A percentile compares a stretch with the other conserved stretches of the same genome.
Conservation (phyloP, 169 alveolate genomes). For the Cryptosporidium parvum region DNA sequence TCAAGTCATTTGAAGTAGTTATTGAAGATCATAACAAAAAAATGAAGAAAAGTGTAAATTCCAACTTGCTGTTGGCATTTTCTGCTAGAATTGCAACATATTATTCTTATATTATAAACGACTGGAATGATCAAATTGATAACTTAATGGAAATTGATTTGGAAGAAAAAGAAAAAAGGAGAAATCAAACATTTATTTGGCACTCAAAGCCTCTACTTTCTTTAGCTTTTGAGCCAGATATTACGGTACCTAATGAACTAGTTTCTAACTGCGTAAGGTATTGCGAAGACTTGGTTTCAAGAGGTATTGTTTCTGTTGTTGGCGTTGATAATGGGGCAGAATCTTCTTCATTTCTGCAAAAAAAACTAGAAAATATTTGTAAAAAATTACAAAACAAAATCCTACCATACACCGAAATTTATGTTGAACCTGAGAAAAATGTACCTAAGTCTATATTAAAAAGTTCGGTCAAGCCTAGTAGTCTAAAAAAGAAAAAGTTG, state of each 20-base stretch:
- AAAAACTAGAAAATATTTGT: conserved; percentile 44
- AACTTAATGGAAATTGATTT: conserved; percentile 53
- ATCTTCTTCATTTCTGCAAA: not conserved
- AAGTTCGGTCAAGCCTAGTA: conserved; percentile 7
- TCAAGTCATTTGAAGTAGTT: conserved; percentile 48
- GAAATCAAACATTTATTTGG: conserved; percentile 60
- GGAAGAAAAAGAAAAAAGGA: conserved; percentile 35
- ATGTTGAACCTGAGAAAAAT: conserved; percentile 8
- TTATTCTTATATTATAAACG: conserved; percentile 30
- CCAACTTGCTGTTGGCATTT: conserved; percentile 53
- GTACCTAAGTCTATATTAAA: conserved; percentile 38
- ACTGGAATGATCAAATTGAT: conserved; percentile 59
- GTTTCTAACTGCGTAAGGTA: conserved; percentile 57
- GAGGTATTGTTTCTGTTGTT: conserved; percentile 16
- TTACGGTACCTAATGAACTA: conserved; percentile 48
- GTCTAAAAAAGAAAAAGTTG: conserved; percentile 26
- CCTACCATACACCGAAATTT: conserved; percentile 35
- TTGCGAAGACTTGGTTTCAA: conserved; percentile 60
- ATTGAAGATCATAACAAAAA: conserved; percentile 41
- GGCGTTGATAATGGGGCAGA: conserved; percentile 3
- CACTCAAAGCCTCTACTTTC: conserved; percentile 27
- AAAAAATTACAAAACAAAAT: conserved; percentile 34
- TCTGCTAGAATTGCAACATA: conserved; percentile 60
- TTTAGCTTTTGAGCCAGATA: conserved; percentile 65
- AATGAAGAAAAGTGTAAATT: conserved; percentile 43